A percentile compares a stretch with the other conserved stretches of the same genome.
Evolutionary conservation across 1,139 yeast species (phyloP).

Genomic region (Sugiyamaella novakii): DNA sequence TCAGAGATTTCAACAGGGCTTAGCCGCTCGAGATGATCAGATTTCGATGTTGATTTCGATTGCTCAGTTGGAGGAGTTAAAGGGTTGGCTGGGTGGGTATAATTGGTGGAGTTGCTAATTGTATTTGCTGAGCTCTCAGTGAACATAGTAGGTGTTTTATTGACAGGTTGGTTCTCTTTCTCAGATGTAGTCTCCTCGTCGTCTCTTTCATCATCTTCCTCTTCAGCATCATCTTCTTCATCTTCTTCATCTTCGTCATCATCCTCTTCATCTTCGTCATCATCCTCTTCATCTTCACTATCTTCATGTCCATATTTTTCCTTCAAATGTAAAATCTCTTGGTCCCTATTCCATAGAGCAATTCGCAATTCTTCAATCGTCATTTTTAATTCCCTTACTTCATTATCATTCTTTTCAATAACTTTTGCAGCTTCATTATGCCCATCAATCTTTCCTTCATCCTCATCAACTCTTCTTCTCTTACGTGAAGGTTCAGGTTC

Average conservation of each 20-base stretch:
- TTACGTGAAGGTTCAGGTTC: constrained; percentile 10
- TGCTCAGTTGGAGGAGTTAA: constrained; percentile 11
- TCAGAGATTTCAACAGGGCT: constrained; percentile 5
- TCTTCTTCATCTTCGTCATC: constrained; percentile 15
- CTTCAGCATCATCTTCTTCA: constrained; percentile 8
- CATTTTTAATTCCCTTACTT: constrained; percentile 18
- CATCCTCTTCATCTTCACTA: constrained; percentile 14
- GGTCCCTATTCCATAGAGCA: constrained; percentile 21
- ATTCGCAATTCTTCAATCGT: constrained; percentile 23
- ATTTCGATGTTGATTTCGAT: background rate
- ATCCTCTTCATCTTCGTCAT: constrained; percentile 15
- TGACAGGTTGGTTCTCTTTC: too few species aligned
- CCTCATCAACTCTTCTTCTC: constrained; percentile 19
- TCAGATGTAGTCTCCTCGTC: background rate
- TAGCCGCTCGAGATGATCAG: constrained; percentile 12
- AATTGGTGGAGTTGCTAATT: too few species aligned
- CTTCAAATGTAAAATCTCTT: constrained; percentile 18
- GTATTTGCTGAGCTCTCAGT: too few species aligned
- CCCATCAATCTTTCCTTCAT: constrained; percentile 6
- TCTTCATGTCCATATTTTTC: constrained; percentile 16
- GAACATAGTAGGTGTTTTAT: too few species aligned
- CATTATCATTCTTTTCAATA: constrained; percentile 9
- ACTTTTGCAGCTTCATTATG: background rate
- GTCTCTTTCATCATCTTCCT: constrained; percentile 10
- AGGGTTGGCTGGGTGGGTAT: background rate